Evolutionary conservation across 139 green algal genomes (phyloP).

Genomic region (Chlorella sp.): DNA sequence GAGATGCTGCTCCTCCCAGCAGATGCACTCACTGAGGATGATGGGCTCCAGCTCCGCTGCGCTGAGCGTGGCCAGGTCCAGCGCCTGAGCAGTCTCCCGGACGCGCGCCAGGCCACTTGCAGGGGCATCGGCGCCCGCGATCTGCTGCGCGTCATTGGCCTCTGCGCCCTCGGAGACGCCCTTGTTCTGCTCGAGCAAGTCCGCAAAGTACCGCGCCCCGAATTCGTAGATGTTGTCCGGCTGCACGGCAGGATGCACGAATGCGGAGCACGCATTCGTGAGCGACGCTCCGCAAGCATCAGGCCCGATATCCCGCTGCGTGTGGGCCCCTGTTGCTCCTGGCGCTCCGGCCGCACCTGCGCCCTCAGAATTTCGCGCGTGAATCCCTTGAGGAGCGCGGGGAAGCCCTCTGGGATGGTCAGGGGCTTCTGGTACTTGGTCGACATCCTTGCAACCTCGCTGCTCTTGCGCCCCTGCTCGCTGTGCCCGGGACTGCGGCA

Average conservation of each 20-base stretch:
- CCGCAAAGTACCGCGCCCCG: constrained; percentile 57
- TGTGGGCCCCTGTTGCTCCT: no score
- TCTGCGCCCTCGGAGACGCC: background rate
- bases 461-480: background rate
- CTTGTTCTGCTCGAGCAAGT: constrained; percentile 21
- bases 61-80: constrained; percentile 20
- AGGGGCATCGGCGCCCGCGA: no score
- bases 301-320: no score
- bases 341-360: constrained; percentile 21
- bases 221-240: constrained; percentile 69
- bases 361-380: constrained; percentile 52
- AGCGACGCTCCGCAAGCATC: no score
- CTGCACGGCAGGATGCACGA: constrained; percentile 23
- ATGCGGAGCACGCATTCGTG: no score
- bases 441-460: constrained; percentile 30
- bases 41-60: constrained; percentile 31
- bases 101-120: constrained; percentile 3
- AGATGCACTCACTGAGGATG: constrained; percentile 33
- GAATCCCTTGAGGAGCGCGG: constrained; percentile 59
- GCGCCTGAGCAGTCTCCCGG: constrained; percentile 7
- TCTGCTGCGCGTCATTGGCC: no score
- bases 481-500: background rate
- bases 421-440: constrained; percentile 60
- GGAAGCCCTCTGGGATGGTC: constrained; percentile 54
- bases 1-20: no score